These are phyloP conservation scores for Paxillus ammoniavirescens DNA, from an alignment of 768 basidiomycete species.

Conservation along the genomic window DNA sequence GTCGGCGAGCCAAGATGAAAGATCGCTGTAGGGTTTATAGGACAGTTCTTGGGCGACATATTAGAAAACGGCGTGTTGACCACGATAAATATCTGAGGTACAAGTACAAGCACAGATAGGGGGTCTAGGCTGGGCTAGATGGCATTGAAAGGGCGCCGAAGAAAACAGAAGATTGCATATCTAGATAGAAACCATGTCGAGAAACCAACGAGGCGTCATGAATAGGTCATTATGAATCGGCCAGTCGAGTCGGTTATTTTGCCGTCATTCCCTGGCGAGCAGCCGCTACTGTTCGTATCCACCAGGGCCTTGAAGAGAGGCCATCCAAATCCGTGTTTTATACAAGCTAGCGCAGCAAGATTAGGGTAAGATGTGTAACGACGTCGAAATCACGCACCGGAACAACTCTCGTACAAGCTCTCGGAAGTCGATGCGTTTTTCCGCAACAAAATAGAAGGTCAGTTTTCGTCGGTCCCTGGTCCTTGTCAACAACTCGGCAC, in stretches of 20 bases:
- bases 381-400: conserved; percentile 45
- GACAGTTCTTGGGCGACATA: not conserved
- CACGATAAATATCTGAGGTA: conserved; percentile 24
- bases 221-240: conserved; percentile 19
- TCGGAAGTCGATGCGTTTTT: conserved; percentile 93
- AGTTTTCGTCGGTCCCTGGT: conserved; percentile 94
- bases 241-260: conserved; percentile 13
- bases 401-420: conserved; percentile 95
- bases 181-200: conserved; percentile 25
- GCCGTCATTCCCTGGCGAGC: conserved; percentile 5
- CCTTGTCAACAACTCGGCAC: not conserved
- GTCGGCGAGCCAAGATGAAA: not conserved
- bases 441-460: conserved; percentile 97
- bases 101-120: conserved; percentile 21
- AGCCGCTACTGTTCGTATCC: conserved; percentile 41
- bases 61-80: not conserved
- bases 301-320: conserved; percentile 62
- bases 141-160: conserved; percentile 15
- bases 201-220: conserved; percentile 13
- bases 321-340: conserved; percentile 97
- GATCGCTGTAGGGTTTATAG: not conserved
- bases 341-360: conserved; percentile 57
- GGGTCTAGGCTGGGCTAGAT: conserved; percentile 34
- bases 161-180: conserved; percentile 24
- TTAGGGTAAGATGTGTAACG: conserved; percentile 7